Evolutionary conservation across 1,139 yeast genomes (phyloP).

Genomic region (Lodderomyces margitis): DNA sequence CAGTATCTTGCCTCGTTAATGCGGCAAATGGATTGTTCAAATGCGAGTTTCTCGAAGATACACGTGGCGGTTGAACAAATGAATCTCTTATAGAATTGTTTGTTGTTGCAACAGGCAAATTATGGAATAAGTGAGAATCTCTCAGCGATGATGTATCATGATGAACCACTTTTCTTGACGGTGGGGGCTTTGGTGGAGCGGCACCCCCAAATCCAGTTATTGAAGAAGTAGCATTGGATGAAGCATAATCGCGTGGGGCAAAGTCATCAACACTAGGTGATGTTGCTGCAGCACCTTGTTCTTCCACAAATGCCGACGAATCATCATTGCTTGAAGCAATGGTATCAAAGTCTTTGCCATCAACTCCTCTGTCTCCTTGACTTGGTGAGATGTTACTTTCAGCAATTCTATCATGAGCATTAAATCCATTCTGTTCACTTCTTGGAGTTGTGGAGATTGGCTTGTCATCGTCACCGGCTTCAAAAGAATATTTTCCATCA

Average conservation of each 20-base stretch:
- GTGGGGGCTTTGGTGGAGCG: slow-evolving; percentile 42
- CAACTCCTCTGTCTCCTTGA: background rate
- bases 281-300: background rate
- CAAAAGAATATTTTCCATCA: slow-evolving; percentile 40
- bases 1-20: slow-evolving; percentile 30
- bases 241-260: background rate
- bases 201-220: background rate
- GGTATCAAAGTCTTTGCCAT: background rate
- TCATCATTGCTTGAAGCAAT: background rate
- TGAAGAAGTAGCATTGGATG: background rate
- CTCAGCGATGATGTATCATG: slow-evolving; percentile 15
- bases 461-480: slow-evolving; percentile 40
- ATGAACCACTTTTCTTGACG: slow-evolving; percentile 65
- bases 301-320: background rate
- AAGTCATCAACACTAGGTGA: background rate
- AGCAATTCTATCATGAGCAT: slow-evolving; percentile 4
- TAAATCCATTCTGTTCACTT: slow-evolving; percentile 17
- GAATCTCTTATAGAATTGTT: slow-evolving; percentile 26
- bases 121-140: slow-evolving; percentile 44
- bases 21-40: slow-evolving; percentile 15
- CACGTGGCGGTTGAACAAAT: slow-evolving; percentile 4
- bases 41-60: slow-evolving; percentile 28
- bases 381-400: background rate
- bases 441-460: slow-evolving; percentile 31
- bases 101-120: slow-evolving; percentile 41